These are phyloP conservation scores for Solanum phureja DNA, from an alignment of 257 asterid species.

Conservation along the genomic window DNA sequence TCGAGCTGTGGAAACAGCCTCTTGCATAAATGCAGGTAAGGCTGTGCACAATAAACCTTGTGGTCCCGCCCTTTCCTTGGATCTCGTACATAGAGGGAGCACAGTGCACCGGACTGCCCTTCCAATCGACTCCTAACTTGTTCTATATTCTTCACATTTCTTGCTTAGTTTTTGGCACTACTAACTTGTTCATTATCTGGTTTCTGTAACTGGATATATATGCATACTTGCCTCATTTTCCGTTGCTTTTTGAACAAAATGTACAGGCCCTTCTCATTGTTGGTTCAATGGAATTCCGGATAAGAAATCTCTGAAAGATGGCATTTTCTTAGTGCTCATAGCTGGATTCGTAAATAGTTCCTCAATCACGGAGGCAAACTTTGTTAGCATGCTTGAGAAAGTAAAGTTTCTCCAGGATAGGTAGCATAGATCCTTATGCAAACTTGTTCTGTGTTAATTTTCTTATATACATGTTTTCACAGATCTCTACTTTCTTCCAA, in stretches of 20 bases:
- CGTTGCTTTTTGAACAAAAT: neutral
- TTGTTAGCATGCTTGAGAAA: slow-evolving; percentile 34
- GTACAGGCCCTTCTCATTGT: slow-evolving; percentile 57
- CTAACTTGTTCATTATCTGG: neutral
- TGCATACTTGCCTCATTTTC: neutral
- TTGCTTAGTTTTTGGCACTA: neutral
- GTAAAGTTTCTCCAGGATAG: slow-evolving; percentile 76
- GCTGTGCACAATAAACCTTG: neutral
- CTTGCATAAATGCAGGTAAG: neutral
- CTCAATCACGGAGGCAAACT: slow-evolving; percentile 22
- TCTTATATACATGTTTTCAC: slow-evolving; percentile 24
- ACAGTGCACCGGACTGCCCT: neutral
- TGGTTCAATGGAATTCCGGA: slow-evolving; percentile 49
- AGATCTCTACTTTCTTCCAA: slow-evolving; percentile 39
- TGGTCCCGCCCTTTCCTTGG: neutral
- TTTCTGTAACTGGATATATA: neutral
- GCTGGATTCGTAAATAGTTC: slow-evolving; percentile 36
- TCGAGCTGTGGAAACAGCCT: neutral
- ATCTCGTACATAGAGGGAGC: neutral
- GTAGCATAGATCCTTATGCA: slow-evolving; percentile 18
- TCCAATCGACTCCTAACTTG: neutral
- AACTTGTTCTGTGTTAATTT: slow-evolving; percentile 1
- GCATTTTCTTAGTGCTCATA: slow-evolving; percentile 39
- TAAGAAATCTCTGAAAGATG: slow-evolving; percentile 35
- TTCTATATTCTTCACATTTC: neutral